Evolutionary conservation across 1,284 basidiomycete species (phyloP), one percentile per base, ranked within the genome.

Genomic region (Irpex sp.): DNA sequence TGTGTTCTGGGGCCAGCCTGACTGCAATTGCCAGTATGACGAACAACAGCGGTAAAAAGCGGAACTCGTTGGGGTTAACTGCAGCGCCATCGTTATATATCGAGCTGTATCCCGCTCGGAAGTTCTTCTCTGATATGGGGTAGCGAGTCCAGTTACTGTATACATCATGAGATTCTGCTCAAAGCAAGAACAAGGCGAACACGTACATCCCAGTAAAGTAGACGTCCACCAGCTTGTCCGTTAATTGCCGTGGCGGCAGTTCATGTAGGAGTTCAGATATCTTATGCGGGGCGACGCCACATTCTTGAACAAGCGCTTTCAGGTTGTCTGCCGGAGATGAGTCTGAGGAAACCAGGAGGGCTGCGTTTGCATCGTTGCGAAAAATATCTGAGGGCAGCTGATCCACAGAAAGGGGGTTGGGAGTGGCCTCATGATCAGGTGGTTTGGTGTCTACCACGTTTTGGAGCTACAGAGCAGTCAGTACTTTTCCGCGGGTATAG

Each of bases 131-230:
- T 56, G 93, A 94, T 37, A 97, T 85, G 36, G 95, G 95, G 75
- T 97, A 96, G 48, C 95, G 87, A n/a, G 94, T 94, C 84, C 93
- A 94, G 73, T 97, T 97, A 75, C 96, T 95, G 69, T 73, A 68
- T 36, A 38, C 49, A 19, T 5, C 1, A 40, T 52, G 21, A 60
- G 13, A 54, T 31, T 31, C 31, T 31, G 31, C 36, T 17, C 38
- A 17, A 58, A 64, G 60, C 56, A 61, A 17, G 44, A 64, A 36
- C 52, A 47, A 37, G 49, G 21, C n/a, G 36, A 38, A 47, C 13
- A 44, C 88, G 71, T 69, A 92, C 91, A 93, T 85, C n/a, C 84
- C 79, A 44, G 78, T 75, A 70, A 93, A 93, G 69, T 93, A 93
- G 71, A 88, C 85, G 69, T 92, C 87, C 64, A 93, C 80, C 15